Base-by-base conservation (phyloP, 495 filamentous ascomycete species). In the Neurospora sp. region DNA sequence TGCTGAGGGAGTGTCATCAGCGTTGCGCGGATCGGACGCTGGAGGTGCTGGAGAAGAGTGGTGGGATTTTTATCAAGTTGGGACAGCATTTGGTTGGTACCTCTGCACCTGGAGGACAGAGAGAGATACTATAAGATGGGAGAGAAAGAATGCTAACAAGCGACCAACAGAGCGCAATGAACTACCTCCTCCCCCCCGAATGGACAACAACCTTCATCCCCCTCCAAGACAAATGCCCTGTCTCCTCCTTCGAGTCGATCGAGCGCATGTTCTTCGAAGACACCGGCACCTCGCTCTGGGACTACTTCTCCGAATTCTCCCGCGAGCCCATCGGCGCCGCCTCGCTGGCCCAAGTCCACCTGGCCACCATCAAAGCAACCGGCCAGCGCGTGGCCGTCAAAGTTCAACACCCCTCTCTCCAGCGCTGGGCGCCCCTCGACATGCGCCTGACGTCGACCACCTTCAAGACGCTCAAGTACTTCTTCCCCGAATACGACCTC, bases 151-250 rank as follows among this genome's bases (percentile, higher is more conserved):
- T 31, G 72, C 79, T 82, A 48, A 81, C 75, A 17, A 37, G 15
- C 13, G 28, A 34, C 28, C 1, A 62, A 40, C 71, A 88, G 87
- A 96, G 92, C 79, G 96, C 94, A 74, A 94, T 99, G 93, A 94
- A 94, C 77, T 99, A 99, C 79, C 86, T 99, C 13, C 89, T 99
- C 7, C 96, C 96, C 2, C 79, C 86, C 24, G 96, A 99, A 84
- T 99, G 96, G 96, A 97, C 94, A 42, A 90, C 90, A 36, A 98
- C 95, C 3, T 98, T 99, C 80, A 91, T 98, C 77, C 96, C 96
- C 4, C 87, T 99, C 5, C 96, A 99, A 82, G 96, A 99, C 83
- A 90, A 91, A 79, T 99, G 96, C 79, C 96, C 96, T 3, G 91
- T 98, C 9, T 97, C 94, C 13, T 95, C 94, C 19, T 92, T 93